Conservation (phyloP, 148 eudicot species). For the Diospyros lotus region DNA sequence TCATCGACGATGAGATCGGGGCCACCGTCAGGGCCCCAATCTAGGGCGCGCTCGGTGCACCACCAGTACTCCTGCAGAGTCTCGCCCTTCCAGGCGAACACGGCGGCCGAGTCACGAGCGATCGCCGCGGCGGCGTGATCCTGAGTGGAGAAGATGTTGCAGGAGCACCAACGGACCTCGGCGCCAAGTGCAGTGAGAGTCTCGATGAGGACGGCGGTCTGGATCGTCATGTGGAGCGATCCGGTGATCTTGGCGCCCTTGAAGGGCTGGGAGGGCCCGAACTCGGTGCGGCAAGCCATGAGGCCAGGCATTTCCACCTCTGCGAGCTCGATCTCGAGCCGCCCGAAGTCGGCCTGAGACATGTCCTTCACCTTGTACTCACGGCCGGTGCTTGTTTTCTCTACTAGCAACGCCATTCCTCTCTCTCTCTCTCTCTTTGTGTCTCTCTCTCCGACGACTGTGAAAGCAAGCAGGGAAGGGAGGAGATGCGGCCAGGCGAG, state of each 20-base stretch:
- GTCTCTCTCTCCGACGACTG: background rate
- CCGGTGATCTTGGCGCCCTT: conserved; percentile 89
- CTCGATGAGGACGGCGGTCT: conserved; percentile 90
- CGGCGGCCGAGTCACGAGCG: conserved; percentile 92
- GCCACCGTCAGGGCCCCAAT: conserved; percentile 90
- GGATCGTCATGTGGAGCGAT: conserved; percentile 94
- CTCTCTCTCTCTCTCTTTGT: background rate
- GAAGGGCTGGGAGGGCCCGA: conserved; percentile 82
- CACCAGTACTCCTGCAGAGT: conserved; percentile 99
- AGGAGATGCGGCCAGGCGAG: background rate
- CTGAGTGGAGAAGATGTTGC: conserved; percentile 98
- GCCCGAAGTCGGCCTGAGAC: conserved; percentile 92
- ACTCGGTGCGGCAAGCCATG: conserved; percentile 78
- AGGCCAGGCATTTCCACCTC: conserved; percentile 99
- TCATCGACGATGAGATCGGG: conserved; percentile 96
- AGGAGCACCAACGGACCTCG: conserved; percentile 96
- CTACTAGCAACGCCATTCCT: conserved; percentile 62
- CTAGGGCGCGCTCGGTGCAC: conserved; percentile 97
- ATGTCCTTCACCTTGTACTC: conserved; percentile 98
- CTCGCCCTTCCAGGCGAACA: conserved; percentile 99
- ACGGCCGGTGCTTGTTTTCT: conserved; percentile 79
- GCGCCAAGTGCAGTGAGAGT: conserved; percentile 93
- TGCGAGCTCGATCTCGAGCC: conserved; percentile 92
- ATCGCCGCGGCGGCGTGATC: conserved; percentile 95
- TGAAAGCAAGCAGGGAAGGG: too few species aligned